These are phyloP conservation scores for Suillus brevipes DNA, from an alignment of 768 basidiomycete species.

Conservation along the genomic window DNA sequence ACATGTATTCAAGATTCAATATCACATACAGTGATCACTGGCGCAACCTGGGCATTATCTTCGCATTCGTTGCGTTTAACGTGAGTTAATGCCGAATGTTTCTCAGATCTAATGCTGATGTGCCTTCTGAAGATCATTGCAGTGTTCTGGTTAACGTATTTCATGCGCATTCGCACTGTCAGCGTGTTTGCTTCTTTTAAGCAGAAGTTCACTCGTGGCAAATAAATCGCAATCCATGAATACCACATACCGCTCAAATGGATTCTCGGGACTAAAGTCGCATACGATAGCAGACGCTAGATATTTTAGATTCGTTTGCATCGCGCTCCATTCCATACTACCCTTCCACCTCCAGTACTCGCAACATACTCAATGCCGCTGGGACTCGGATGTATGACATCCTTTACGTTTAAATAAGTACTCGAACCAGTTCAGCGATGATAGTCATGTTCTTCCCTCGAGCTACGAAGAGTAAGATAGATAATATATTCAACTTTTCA, in stretches of 20 bases:
- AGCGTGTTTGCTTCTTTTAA: conserved; percentile 12
- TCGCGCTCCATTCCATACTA: background rate
- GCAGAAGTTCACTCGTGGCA: conserved; percentile 1
- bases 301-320: background rate
- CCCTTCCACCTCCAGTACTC: background rate
- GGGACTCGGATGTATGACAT: background rate
- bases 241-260: background rate
- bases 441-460: background rate
- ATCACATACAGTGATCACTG: conserved; percentile 55
- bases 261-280: background rate
- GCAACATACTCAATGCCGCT: background rate
- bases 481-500: too few species aligned
- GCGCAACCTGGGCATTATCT: conserved; percentile 49
- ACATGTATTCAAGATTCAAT: conserved; percentile 46
- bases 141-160: conserved; percentile 24
- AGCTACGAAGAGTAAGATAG: background rate
- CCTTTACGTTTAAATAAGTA: background rate
- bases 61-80: conserved; percentile 44
- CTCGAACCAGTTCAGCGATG: background rate
- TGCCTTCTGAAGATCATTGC: conserved; percentile 16
- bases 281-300: background rate
- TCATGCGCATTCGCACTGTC: conserved; percentile 26
- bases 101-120: background rate
- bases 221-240: background rate
- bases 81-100: conserved; percentile 30